phyloP scores from a whole-genome alignment of 2,329 filamentous ascomycete species.

The Aspergillus hortae region DNA sequence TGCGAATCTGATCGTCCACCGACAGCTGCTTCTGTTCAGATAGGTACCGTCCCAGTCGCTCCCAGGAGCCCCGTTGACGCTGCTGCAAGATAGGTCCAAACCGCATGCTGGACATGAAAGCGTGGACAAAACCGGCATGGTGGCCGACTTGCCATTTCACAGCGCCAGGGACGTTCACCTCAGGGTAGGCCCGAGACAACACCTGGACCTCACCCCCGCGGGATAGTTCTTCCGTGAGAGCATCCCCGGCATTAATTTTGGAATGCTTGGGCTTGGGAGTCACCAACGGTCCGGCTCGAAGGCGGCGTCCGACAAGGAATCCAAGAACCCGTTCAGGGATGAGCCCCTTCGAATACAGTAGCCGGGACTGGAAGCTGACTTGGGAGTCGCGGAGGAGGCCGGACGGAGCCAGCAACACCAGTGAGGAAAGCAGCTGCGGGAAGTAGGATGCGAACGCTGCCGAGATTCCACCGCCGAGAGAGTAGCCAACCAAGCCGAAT shows the following conservation, averaged over 20 bases:
- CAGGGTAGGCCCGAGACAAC: slow-evolving; percentile 51
- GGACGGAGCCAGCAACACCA: slow-evolving; percentile 75
- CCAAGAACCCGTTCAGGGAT: slow-evolving; percentile 57
- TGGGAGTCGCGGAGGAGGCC: slow-evolving; percentile 68
- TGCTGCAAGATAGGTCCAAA: slow-evolving; percentile 66
- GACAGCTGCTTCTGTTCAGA: slow-evolving; percentile 35
- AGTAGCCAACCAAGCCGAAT: slow-evolving; percentile 76
- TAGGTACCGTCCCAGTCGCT: slow-evolving; percentile 51
- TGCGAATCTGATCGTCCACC: slow-evolving; percentile 23
- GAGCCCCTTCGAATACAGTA: slow-evolving; percentile 60
- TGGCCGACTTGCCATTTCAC: slow-evolving; percentile 66
- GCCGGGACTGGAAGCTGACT: slow-evolving; percentile 57
- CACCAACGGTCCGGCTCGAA: slow-evolving; percentile 43
- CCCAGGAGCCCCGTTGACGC: slow-evolving; percentile 57
- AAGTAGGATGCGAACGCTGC: slow-evolving; percentile 68
- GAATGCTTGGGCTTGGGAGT: slow-evolving; percentile 26
- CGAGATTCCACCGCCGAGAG: slow-evolving; percentile 71
- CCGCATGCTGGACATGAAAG: slow-evolving; percentile 69
- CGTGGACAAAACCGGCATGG: slow-evolving; percentile 64
- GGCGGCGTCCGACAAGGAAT: slow-evolving; percentile 49
- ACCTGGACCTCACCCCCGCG: slow-evolving; percentile 39
- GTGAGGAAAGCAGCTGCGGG: slow-evolving; percentile 61
- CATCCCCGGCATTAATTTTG: slow-evolving; percentile 39
- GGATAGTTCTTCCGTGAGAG: slow-evolving; percentile 40
- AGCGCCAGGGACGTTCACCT: slow-evolving; percentile 58